Evolutionary conservation across 306 rosid genomes (phyloP), one percentile per base, ranked within the genome.

Genomic region (Styphnolobium japonicum): DNA sequence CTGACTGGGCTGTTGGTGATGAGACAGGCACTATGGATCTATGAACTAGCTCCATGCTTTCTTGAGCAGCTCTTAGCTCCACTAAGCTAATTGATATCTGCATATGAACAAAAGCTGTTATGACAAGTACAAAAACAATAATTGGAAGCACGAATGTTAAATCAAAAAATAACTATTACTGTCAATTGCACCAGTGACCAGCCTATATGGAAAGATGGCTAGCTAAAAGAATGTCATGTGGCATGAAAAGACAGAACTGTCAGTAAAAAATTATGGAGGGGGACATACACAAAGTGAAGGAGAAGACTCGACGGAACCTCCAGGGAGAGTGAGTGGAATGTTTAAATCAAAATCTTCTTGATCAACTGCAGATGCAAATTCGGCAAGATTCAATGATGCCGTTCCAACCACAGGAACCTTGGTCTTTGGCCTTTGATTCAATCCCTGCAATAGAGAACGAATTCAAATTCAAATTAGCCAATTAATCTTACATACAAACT

Each of bases 321-420:
- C 92, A 58, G 88, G 71, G 14, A 88, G 75, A 2, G 83, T 78
- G 31, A 96, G 87, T 21, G 97, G 97, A 68, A 96, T 81, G 84
- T 71, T 89, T 40, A 96, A 82, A 56, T 93, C 90, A 73, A 90
- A 82, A 81, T 96, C 97, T 7, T 88, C 90, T 79, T 91, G 80
- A 83, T 93, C 97, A 73, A 87, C 84, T 2, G 70, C 90, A n/a
- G 88, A 85, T 72, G 94, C 89, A 75, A 80, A 89, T 62, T 96
- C 99, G 58, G 99, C 92, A 70, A 96, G 88, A 76, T 96, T 96
- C 93, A 96, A 81, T 10, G 93, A 86, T 11, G 92, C 94, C 3
- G 87, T 86, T 63, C 99, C 99, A 15, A 91, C 80, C 53, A 88
- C 88, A 51, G 88, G 87, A 71, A 87, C 90, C 86, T 91, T 95